A percentile compares a stretch with the other conserved stretches of the same genome.
phyloP scores from a whole-genome alignment of 768 basidiomycete genomes.

The Leccinum imitatum region DNA sequence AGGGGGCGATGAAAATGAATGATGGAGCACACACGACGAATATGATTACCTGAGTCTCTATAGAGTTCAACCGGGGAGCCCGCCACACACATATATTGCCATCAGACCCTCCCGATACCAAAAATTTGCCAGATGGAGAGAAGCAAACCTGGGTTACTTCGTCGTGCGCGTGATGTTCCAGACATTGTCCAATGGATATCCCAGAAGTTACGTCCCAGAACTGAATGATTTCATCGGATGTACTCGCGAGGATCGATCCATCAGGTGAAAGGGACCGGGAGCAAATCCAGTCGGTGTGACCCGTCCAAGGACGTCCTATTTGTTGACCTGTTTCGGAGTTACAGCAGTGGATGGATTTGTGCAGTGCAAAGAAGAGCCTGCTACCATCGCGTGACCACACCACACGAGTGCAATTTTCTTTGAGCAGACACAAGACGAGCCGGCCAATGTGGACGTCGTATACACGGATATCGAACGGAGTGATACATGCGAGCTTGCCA shows the following conservation, averaged over 20 bases:
- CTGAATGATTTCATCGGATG: neutral
- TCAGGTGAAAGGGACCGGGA: neutral
- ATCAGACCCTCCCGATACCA: neutral
- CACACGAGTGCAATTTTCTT: neutral
- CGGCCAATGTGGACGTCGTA: neutral
- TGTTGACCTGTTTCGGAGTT: neutral
- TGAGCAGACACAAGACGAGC: neutral
- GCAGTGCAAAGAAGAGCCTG: neutral
- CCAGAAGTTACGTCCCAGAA: neutral
- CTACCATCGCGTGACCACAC: neutral
- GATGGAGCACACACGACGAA: neutral
- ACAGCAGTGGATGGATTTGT: neutral
- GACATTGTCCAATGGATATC: neutral
- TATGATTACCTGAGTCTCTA: neutral
- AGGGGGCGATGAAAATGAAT: neutral
- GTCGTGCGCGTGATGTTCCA: neutral
- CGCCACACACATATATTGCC: neutral
- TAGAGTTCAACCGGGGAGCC: neutral
- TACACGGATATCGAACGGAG: neutral
- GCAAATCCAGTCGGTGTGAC: neutral
- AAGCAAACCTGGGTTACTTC: neutral
- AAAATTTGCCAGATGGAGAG: neutral
- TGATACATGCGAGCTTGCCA: neutral
- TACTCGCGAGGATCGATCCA: neutral
- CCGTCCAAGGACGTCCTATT: neutral